Evolutionary conservation across 305 asterid species (phyloP).

Genomic region (Plantago coronopus): DNA sequence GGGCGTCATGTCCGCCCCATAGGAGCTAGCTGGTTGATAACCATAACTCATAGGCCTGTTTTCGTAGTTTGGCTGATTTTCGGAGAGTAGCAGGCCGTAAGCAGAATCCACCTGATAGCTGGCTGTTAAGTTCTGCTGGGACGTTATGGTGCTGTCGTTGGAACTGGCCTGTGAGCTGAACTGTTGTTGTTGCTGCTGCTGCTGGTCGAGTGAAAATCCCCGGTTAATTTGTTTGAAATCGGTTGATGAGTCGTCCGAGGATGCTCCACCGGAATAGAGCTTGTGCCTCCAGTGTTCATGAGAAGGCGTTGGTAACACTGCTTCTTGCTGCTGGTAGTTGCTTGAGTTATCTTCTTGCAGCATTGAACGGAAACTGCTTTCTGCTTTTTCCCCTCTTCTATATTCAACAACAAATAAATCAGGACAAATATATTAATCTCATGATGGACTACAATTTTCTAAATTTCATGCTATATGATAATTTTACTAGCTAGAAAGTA

Average conservation of each 20-base stretch:
- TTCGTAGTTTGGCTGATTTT: constrained; percentile 35
- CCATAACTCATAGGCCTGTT: constrained; percentile 37
- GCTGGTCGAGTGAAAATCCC: constrained; percentile 41
- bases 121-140: constrained; percentile 35
- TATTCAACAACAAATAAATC: constrained; percentile 1
- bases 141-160: constrained; percentile 40
- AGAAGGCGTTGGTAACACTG: constrained; percentile 25
- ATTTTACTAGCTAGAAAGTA: too few relatives aligned
- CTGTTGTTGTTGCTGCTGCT: constrained; percentile 39
- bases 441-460: too few relatives aligned
- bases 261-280: constrained; percentile 42
- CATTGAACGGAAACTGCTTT: constrained; percentile 53
- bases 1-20: constrained; percentile 28
- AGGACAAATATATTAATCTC: neutral
- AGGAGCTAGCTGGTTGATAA: constrained; percentile 35
- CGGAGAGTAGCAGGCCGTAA: constrained; percentile 48
- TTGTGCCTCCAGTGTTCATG: constrained; percentile 60
- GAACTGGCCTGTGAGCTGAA: constrained; percentile 44
- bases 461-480: too few relatives aligned
- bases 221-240: constrained; percentile 49
- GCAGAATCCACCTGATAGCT: constrained; percentile 58
- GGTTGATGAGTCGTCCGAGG: constrained; percentile 36
- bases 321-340: constrained; percentile 48
- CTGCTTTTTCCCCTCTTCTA: constrained; percentile 56
- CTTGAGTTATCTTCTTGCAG: constrained; percentile 49